Conservation (phyloP, 1,284 basidiomycete genomes). For the Gomphus bonarii region DNA sequence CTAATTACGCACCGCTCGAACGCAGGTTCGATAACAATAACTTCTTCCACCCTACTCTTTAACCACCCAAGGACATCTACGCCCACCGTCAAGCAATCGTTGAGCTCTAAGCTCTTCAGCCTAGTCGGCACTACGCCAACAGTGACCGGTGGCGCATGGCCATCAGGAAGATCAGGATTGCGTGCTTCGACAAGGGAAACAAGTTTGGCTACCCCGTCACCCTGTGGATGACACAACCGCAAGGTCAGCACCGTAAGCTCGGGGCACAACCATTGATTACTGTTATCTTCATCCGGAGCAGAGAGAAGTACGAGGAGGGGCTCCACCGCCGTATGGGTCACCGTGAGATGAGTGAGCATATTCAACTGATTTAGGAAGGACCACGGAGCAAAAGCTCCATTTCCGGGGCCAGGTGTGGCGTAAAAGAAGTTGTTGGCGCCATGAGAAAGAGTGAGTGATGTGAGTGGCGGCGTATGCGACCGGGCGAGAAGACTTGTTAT, state of each 20-base stretch:
- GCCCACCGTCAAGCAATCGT: conserved; percentile 51
- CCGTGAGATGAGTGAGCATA: conserved; percentile 41
- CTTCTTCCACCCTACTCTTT: conserved; percentile 43
- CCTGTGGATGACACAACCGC: conserved; percentile 49
- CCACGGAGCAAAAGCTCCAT: conserved; percentile 24
- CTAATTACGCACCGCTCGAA: conserved; percentile 24
- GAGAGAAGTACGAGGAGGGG: conserved; percentile 44
- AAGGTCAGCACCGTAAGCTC: conserved; percentile 43
- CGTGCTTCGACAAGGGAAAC: conserved; percentile 58
- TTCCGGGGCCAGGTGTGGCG: background rate
- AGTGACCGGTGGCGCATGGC: conserved; percentile 18
- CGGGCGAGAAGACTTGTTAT: conserved; percentile 48
- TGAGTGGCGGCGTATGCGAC: conserved; percentile 43
- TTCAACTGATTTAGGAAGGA: conserved; percentile 36
- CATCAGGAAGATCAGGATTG: conserved; percentile 39
- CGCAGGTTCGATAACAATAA: conserved; percentile 45
- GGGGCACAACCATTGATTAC: conserved; percentile 50
- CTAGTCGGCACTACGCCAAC: conserved; percentile 29
- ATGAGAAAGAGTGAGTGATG: conserved; percentile 50
- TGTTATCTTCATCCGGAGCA: conserved; percentile 37
- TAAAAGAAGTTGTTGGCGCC: conserved; percentile 26
- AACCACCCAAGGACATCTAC: conserved; percentile 58
- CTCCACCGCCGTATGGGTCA: conserved; percentile 54
- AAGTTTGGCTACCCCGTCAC: conserved; percentile 51
- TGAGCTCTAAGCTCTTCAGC: conserved; percentile 46